Base-by-base conservation (phyloP, 495 filamentous ascomycete genomes). In the Trichoderma virens region DNA sequence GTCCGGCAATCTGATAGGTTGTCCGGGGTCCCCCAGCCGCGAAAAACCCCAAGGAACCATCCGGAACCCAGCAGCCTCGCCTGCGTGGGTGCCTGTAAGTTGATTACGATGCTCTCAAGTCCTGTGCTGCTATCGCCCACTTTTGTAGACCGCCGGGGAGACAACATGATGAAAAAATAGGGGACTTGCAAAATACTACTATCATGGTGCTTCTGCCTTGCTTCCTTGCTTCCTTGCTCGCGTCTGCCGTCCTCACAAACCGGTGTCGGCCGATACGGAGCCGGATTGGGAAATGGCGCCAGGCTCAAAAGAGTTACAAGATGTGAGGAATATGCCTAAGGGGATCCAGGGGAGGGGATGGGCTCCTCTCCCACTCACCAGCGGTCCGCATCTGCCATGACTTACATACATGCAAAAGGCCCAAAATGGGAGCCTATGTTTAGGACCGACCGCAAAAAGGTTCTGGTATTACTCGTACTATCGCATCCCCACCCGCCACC, bases 261-360 rank as follows among this genome's bases (percentile, higher is more conserved):
- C 43, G 43, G 47, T 30, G 47, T 56, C 47, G 47, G 47, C 47
- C 47, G 47, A 56, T 27, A 56, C 23, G 23, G 23, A 25, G 23
- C 47, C 23, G 25, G 25, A 56, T 56, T 23, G 47, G 47, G 47
- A 56, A 56, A 56, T 27, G 25, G 23, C 47, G 47, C 47, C 47
- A 56, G 7, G 47, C 47, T 56, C 47, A 56, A 56, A 56, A 27
- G 23, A 56, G 47, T 56, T 56, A 56, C 47, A 56, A 56, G 47
- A 56, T 56, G 47, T 56, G 47, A 56, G n/a, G 23, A 56, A 23
- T 56, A 56, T 56, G 47, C 47, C 47, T 56, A 56, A 56, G 47
- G 47, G 47, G 47, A 56, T 27, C 23, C 47, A 56, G 47, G 47
- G 47, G 47, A 28, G 25, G 20, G 47, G 23, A 11, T 8, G 9